Base-by-base conservation (phyloP, 768 basidiomycete genomes). In the Chalciporus chontae region DNA sequence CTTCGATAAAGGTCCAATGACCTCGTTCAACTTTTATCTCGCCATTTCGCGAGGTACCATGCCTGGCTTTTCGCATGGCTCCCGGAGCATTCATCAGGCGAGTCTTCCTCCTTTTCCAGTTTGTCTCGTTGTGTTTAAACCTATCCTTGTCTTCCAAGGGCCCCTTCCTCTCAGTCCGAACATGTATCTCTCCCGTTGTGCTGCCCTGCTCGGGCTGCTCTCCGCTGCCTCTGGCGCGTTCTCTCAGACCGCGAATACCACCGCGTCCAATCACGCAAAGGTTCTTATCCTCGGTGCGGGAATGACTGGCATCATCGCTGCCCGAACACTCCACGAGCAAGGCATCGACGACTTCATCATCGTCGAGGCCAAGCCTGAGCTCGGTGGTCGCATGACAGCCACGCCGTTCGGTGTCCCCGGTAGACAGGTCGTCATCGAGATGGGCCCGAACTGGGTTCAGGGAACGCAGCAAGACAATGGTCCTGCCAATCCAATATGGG, bases 221-320 rank as follows among this genome's bases (percentile, higher is more conserved):
- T 48, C 48, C 9, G 7, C 37, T 39, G 3, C 52, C 26, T 36
- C 45, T 0, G 24, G 19, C 6, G 52, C 40, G 6, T 34, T 51
- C 13, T 51, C 59, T n/a, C 52, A 57, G 23, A 46, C 54, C 58
- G 47, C 44, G n/a, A 50, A 43, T 37, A 31, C 44, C 26, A 40
- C 53, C 34, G 11, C 43, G 17, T 38, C 54, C 17, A 58, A 50
- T 23, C 48, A 59, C 32, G 59, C 61, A 11, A 71, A 60, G 8
- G 76, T 84, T 13, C 73, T 86, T 36, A 79, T 86, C 45, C 73
- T 85, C 21, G 85, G 85, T 5, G 84, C 81, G 27, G 84, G 85
- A 8, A 76, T 85, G 36, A 68, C 85, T 5, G 85, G 85, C 9
- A 68, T 85, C 17, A 81, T 81, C 31, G 83, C 84, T 9, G 85